A percentile compares a stretch with the other conserved stretches of the same genome.
Evolutionary conservation across 352 stramenopile genomes (phyloP).

Genomic region (Globisporangium megalacanthum): DNA sequence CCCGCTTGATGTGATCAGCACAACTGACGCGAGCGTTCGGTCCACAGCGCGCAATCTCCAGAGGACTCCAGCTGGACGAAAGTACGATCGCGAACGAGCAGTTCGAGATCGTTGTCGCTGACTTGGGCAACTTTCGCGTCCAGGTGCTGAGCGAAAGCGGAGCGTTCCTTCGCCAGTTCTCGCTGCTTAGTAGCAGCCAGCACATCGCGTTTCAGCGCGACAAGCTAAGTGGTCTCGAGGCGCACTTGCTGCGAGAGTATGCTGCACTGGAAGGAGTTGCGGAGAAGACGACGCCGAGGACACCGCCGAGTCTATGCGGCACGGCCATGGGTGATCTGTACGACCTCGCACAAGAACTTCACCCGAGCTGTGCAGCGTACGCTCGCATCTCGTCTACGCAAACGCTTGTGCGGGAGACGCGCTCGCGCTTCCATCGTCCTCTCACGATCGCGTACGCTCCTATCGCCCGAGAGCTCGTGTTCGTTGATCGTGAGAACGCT

Average conservation of each 20-base stretch:
- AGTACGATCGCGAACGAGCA: conserved; percentile 49
- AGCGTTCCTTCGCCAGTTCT: conserved; percentile 43
- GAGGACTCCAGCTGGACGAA: conserved; percentile 27
- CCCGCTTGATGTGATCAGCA: background rate
- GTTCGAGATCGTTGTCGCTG: conserved; percentile 63
- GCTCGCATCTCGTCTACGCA: conserved; percentile 23
- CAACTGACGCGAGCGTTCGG: too few species aligned
- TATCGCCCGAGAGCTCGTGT: conserved; percentile 31
- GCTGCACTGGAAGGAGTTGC: conserved; percentile 10
- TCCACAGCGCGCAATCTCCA: conserved; percentile 30
- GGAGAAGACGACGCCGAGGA: background rate
- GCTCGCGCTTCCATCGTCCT: conserved; percentile 42
- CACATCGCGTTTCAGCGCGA: conserved; percentile 39
- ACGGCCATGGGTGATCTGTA: conserved; percentile 24
- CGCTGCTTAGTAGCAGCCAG: conserved; percentile 32
- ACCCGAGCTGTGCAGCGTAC: conserved; percentile 37
- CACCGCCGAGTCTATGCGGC: conserved; percentile 22
- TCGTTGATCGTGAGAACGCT: conserved; percentile 51
- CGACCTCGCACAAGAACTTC: conserved; percentile 28
- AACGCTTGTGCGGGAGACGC: conserved; percentile 22
- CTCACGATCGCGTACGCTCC: conserved; percentile 24
- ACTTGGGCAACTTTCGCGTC: conserved; percentile 60
- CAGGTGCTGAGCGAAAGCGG: conserved; percentile 64
- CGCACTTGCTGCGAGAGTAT: conserved; percentile 26
- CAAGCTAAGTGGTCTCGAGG: conserved; percentile 22